Evolutionary conservation across 352 stramenopile species (phyloP).

Genomic region (Globisporangium mamillatum): DNA sequence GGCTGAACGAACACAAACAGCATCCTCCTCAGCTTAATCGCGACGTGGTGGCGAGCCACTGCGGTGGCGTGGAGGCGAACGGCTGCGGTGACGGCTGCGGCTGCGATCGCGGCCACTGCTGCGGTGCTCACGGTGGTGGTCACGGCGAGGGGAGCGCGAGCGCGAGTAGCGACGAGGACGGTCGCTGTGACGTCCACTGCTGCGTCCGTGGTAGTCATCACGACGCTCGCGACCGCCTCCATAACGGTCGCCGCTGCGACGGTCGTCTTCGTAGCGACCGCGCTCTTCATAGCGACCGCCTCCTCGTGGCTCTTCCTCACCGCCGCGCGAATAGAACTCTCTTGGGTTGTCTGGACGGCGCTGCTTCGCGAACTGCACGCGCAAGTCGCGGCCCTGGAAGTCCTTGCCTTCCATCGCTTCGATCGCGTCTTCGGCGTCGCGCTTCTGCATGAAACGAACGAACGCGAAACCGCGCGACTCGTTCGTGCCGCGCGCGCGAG

Average conservation of each 20-base stretch:
- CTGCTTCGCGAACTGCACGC: conserved; percentile 79
- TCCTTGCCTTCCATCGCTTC: conserved; percentile 69
- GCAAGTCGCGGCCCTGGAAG: conserved; percentile 67
- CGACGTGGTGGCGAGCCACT: conserved; percentile 48
- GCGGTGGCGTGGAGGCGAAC: conserved; percentile 37
- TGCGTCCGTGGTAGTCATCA: conserved; percentile 8
- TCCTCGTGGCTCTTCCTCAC: conserved; percentile 25
- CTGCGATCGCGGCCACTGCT: conserved; percentile 24
- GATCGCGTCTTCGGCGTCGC: conserved; percentile 87
- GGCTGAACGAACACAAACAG: conserved; percentile 5
- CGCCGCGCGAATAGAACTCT: conserved; percentile 59
- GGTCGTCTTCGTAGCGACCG: conserved; percentile 19
- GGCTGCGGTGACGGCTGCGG: conserved; percentile 42
- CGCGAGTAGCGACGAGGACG: conserved; percentile 26
- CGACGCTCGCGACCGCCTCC: conserved; percentile 16
- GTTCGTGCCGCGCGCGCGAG: conserved; percentile 63
- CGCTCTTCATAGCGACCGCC: conserved; percentile 25
- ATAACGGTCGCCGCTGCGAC: conserved; percentile 27
- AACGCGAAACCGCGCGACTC: conserved; percentile 86
- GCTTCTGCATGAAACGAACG: conserved; percentile 86
- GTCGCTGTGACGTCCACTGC: conserved; percentile 30
- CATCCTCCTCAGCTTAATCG: conserved; percentile 34
- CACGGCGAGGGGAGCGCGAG: conserved; percentile 38
- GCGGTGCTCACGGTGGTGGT: conserved; percentile 18
- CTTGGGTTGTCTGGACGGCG: conserved; percentile 71